Conservation (phyloP, 352 stramenopile genomes). For the Globisporangium cystogenes region DNA sequence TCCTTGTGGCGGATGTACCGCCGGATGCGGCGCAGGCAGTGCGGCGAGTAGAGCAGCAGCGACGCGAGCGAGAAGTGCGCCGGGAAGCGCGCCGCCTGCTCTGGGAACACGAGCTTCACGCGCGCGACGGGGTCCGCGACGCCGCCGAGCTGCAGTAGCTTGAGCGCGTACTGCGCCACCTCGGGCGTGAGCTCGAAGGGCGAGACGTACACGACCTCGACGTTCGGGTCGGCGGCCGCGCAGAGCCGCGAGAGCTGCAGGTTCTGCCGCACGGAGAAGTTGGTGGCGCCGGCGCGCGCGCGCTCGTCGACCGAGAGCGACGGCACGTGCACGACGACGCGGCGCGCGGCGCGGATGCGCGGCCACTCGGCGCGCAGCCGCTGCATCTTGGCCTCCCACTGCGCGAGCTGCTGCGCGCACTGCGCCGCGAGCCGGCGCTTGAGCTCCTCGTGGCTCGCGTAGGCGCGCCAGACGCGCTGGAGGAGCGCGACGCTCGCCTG, state of each 20-base stretch:
- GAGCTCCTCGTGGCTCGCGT: constrained; percentile 31
- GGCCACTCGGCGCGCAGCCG: constrained; percentile 45
- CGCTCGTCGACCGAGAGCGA: constrained; percentile 75
- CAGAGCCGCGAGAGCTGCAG: constrained; percentile 77
- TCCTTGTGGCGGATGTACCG: constrained; percentile 50
- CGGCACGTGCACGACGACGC: constrained; percentile 78
- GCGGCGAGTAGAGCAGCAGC: constrained; percentile 79
- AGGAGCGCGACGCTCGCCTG: constrained; percentile 45
- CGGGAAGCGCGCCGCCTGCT: constrained; percentile 78
- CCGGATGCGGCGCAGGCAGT: constrained; percentile 65
- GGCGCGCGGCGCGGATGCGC: constrained; percentile 36
- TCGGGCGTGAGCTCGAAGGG: constrained; percentile 76
- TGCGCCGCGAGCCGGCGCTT: constrained; percentile 28
- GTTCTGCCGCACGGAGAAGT: constrained; percentile 76
- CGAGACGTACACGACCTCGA: constrained; percentile 87
- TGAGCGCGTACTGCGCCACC: constrained; percentile 77
- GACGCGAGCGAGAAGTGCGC: constrained; percentile 77
- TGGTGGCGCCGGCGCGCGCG: constrained; percentile 51
- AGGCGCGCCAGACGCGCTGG: constrained; percentile 57
- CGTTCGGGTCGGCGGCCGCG: constrained; percentile 56
- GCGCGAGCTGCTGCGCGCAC: constrained; percentile 27
- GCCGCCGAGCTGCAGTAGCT: constrained; percentile 78
- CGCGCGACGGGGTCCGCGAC: constrained; percentile 47
- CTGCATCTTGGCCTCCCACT: constrained; percentile 46
- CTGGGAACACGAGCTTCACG: constrained; percentile 79